Base-by-base conservation (phyloP, 192 early-diverging fungal genomes). In the Chytriomyces sp. region DNA sequence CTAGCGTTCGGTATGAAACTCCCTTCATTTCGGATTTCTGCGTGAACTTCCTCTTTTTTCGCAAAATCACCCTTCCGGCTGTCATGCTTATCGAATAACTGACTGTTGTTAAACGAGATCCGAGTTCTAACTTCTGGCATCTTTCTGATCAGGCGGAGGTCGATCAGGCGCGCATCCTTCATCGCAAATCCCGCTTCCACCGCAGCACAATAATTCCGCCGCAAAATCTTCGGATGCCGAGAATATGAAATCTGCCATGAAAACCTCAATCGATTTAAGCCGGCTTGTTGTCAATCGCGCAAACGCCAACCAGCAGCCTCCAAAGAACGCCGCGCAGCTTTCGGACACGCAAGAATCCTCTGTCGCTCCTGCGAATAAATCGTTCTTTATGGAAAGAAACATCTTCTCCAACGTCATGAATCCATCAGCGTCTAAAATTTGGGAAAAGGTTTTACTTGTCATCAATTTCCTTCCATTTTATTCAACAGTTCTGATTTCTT, bases 401-500 rank as follows among this genome's bases (percentile, higher is more conserved):
- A 18, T 73, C 35, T 73, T 73, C 16, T 13, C 71, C 8, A 73
- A 73, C 71, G 71, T 62, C 3, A 73, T 63, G 71, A 73, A 73
- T 73, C 71, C 71, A 35, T 9, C 71, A 18, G 71, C 71, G 10
- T 24, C 71, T 10, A 73, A 73, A 20, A 73, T 73, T 73, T 73
- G 71, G 71, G 61, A 73, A 46, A 73, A 60, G 71, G 71, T 72
- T 5, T 62, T n/a, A n/a, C n/a, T n/a, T 10, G 50, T 10, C 8
- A 53, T 53, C 9, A 18, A 10, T 53, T 53, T 18, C 50, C 50
- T 8, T 10, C 8, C 8, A 18, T 18, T 10, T 53, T 73, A 43
- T 16, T 35, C 4, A 57, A 50, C 16, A 67, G 13, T 11, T 67
- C 45, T 35, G 35, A 35, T 35, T 35, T 7, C 1, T 43, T 62